Evolutionary conservation across 1,284 basidiomycete species (phyloP).

Genomic region (Pholiota adiposa): DNA sequence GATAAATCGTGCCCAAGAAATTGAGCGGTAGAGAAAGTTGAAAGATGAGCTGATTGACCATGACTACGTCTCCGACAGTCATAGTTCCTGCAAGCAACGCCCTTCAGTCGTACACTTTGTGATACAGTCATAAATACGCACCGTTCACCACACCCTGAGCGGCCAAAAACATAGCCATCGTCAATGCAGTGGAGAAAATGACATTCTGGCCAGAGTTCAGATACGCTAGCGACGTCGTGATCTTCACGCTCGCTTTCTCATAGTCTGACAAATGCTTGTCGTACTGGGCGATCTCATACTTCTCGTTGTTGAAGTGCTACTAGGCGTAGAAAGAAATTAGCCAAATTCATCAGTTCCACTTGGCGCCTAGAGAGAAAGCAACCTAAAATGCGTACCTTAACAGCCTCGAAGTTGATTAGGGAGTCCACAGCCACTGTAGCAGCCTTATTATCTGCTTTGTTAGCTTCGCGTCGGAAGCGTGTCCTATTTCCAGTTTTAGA

Average conservation of each 20-base stretch:
- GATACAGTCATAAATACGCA: slow-evolving; percentile 31
- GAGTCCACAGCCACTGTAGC: slow-evolving; percentile 95
- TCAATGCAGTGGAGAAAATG: slow-evolving; percentile 93
- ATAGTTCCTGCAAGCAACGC: slow-evolving; percentile 75
- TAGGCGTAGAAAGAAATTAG: slow-evolving; percentile 16
- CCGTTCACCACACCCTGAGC: slow-evolving; percentile 94
- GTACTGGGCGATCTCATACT: slow-evolving; percentile 89
- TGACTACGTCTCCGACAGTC: slow-evolving; percentile 97
- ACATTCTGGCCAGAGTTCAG: slow-evolving; percentile 97
- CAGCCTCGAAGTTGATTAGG: slow-evolving; percentile 97
- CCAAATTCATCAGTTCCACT: not conserved
- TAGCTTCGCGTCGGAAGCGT: slow-evolving; percentile 92
- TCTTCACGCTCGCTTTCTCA: slow-evolving; percentile 92
- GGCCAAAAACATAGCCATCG: slow-evolving; percentile 95
- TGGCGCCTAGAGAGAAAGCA: not conserved
- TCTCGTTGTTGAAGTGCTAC: slow-evolving; percentile 97
- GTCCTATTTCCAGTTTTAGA: slow-evolving; percentile 58
- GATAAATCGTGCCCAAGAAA: slow-evolving; percentile 96
- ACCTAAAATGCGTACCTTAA: slow-evolving; percentile 80
- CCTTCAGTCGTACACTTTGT: no score
- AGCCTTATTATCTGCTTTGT: slow-evolving; percentile 95
- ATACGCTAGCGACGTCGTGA: slow-evolving; percentile 91
- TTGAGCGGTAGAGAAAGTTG: slow-evolving; percentile 96
- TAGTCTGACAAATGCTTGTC: slow-evolving; percentile 89
- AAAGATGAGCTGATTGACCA: slow-evolving; percentile 99